A percentile compares a stretch with the other conserved stretches of the same genome.
These are phyloP conservation scores for Trichoderma erinaceum DNA, from an alignment of 495 filamentous ascomycete species.

Conservation along the genomic window DNA sequence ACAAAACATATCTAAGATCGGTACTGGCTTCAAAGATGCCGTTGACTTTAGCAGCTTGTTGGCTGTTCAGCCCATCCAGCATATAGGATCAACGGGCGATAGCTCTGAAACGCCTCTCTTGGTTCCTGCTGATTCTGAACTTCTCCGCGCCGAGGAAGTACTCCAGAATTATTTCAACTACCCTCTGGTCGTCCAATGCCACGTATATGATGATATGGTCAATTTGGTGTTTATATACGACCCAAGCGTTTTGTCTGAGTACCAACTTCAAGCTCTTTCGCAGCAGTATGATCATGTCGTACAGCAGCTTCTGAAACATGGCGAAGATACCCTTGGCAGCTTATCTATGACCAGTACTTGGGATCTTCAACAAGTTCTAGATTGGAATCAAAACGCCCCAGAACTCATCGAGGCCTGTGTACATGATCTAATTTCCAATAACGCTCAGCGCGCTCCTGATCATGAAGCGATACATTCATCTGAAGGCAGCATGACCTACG, in stretches of 20 bases:
- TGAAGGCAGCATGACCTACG: background rate
- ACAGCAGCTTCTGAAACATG: too few species aligned
- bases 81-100: background rate
- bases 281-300: too few species aligned
- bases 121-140: background rate
- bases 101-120: background rate
- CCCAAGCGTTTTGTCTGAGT: too few species aligned
- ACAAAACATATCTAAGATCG: conserved; percentile 28
- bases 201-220: too few species aligned
- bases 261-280: too few species aligned
- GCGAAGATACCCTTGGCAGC: too few species aligned
- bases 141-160: background rate
- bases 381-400: too few species aligned
- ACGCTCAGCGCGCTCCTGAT: background rate
- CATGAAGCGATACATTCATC: background rate
- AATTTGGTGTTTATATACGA: too few species aligned
- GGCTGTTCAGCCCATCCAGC: background rate
- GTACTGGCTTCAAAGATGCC: conserved; percentile 6
- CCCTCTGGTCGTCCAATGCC: background rate
- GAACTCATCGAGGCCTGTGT: too few species aligned
- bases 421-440: too few species aligned
- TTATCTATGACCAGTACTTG: too few species aligned
- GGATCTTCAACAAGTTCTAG: too few species aligned
- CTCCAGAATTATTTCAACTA: background rate
- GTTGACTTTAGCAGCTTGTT: background rate